phyloP scores from a whole-genome alignment of 805 yeast genomes.

The Metschnikowia corniflorae region DNA sequence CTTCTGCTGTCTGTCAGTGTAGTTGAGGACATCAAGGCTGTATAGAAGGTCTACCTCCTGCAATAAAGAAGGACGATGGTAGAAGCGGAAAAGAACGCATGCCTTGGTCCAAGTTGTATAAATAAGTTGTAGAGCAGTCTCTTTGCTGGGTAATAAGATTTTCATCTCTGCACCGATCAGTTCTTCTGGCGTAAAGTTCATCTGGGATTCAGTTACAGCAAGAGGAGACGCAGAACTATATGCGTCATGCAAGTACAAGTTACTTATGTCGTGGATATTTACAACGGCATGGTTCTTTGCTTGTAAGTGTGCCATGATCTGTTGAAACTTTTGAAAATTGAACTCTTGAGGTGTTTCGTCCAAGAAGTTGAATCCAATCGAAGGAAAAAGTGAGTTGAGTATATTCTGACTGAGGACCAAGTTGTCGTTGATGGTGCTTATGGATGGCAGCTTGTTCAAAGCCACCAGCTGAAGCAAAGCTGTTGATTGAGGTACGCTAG shows the following conservation, averaged over 20 bases:
- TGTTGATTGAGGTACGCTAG: slow-evolving; percentile 18
- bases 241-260: slow-evolving; percentile 27
- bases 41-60: slow-evolving; percentile 73
- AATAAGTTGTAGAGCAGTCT: slow-evolving; percentile 65
- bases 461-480: slow-evolving; percentile 18
- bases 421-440: slow-evolving; percentile 13
- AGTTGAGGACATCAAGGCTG: slow-evolving; percentile 67
- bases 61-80: slow-evolving; percentile 78
- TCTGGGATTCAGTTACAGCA: slow-evolving; percentile 9
- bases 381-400: slow-evolving; percentile 34
- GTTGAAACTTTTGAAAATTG: slow-evolving; percentile 34
- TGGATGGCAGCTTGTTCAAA: slow-evolving; percentile 14
- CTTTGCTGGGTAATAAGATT: slow-evolving; percentile 71
- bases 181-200: slow-evolving; percentile 23
- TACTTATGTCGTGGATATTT: slow-evolving; percentile 26
- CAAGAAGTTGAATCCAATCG: slow-evolving; percentile 30
- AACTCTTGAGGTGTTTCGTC: slow-evolving; percentile 29
- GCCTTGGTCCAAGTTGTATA: slow-evolving; percentile 82
- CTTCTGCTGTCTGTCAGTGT: slow-evolving; percentile 68
- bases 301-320: slow-evolving; percentile 22
- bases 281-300: slow-evolving; percentile 17
- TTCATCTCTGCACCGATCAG: slow-evolving; percentile 47
- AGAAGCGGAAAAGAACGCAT: slow-evolving; percentile 79
- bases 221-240: slow-evolving; percentile 18
- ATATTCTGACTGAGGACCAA: slow-evolving; percentile 32